These are phyloP conservation scores for Xylaria sp. DNA, from an alignment of 2,329 filamentous ascomycete species.

Conservation along the genomic window DNA sequence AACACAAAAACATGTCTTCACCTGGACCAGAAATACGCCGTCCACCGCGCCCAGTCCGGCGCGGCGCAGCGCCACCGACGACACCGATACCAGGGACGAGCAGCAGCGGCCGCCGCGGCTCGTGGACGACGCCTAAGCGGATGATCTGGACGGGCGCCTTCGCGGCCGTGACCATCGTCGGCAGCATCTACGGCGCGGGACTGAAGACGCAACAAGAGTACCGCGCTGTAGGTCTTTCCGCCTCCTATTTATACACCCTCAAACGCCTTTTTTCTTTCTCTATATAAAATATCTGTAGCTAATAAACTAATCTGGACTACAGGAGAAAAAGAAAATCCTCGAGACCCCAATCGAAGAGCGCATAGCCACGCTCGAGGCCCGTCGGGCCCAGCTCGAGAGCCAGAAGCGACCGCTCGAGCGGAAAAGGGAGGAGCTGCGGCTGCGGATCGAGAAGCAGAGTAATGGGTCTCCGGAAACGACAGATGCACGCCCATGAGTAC, in stretches of 20 bases:
- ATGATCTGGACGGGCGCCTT: slow-evolving; percentile 56
- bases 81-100: too few species aligned
- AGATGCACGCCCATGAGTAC: slow-evolving; percentile 9
- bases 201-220: slow-evolving; percentile 62
- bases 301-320: background rate
- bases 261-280: background rate
- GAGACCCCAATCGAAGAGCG: slow-evolving; percentile 57
- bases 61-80: background rate
- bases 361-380: slow-evolving; percentile 58
- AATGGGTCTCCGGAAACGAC: background rate
- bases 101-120: background rate
- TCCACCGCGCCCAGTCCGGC: background rate
- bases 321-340: slow-evolving; percentile 53
- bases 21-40: background rate
- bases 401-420: slow-evolving; percentile 55
- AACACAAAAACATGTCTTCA: slow-evolving; percentile 10
- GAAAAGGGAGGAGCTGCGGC: slow-evolving; percentile 56
- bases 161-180: slow-evolving; percentile 59
- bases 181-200: slow-evolving; percentile 61
- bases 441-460: slow-evolving; percentile 54
- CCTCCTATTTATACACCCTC: too few species aligned
- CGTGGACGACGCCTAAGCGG: slow-evolving; percentile 41
- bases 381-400: slow-evolving; percentile 53
- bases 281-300: background rate
- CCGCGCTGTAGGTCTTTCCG: slow-evolving; percentile 52